Evolutionary conservation across 768 basidiomycete genomes (phyloP), one percentile per base, ranked within the genome.

Genomic region (Coprinopsis sp.): DNA sequence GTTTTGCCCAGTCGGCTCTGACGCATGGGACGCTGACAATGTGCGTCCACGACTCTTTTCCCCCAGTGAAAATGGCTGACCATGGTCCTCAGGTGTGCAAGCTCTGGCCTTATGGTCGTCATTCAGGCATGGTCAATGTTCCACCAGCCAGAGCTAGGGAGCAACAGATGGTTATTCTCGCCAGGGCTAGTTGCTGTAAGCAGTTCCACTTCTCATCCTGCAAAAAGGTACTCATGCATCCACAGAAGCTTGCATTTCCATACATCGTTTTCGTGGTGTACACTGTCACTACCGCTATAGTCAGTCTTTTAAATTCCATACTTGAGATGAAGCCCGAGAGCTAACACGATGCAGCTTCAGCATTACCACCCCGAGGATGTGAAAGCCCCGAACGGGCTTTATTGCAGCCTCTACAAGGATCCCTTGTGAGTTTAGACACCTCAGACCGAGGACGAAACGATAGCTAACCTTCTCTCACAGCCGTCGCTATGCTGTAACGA

Each of bases 21-120:
- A 63, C 76, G 16, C 65, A 77, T 41, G 79, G 76, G 1, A 66
- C 74, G 1, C 67, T 78, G 39, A 71, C 79, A 1, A 79, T 79
- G 80, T 81, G 45, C 6, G 45, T 38, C 23, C 47, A 45, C 28
- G 19, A 41, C 47, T 25, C 13, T 16, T 33, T 31, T 4, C 22
- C 10, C 2, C 19, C 24, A 6, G 13, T 25, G 34, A 19, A 7
- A 16, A 28, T 29, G 13, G 14, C 38, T 46, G 25, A 40, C 24
- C n/a, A 33, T n/a, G 41, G 14, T 31, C 12, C 29, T 16, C 37
- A 65, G 62, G 62, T 56, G 51, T 27, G 59, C 52, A 10, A 37
- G 56, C 11, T 44, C 61, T 5, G 55, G 57, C 3, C 50, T 65
- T 37, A 42, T 58, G 22, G 48, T 65, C 10, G 58, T 64, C 24